phyloP scores from a whole-genome alignment of 129 eudicot species.

The Centella asiatica region DNA sequence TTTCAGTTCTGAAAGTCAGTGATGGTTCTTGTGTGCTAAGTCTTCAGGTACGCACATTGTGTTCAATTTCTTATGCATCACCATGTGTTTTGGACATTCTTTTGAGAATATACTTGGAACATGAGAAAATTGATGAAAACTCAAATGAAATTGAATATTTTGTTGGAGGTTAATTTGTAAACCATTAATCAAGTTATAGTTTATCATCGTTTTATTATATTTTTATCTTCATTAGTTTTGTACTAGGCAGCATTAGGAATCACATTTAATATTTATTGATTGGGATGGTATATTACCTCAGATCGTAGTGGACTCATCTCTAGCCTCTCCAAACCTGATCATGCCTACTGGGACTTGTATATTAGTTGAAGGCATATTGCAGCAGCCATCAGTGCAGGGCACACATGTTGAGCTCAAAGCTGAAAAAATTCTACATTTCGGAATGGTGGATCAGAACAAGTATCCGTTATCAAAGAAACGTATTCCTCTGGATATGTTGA shows the following conservation, averaged over 20 bases:
- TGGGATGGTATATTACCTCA: slow-evolving; percentile 10
- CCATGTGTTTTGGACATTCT: too few relatives aligned
- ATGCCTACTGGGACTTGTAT: slow-evolving; percentile 79
- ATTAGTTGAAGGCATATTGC: slow-evolving; percentile 72
- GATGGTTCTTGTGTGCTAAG: slow-evolving; percentile 70
- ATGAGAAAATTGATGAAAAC: not conserved
- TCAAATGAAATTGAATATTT: too few relatives aligned
- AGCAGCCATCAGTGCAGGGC: slow-evolving; percentile 47
- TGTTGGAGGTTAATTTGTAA: too few relatives aligned
- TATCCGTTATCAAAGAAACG: slow-evolving; percentile 86
- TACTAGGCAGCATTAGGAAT: not conserved
- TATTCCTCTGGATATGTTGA: slow-evolving; percentile 59
- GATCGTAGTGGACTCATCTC: slow-evolving; percentile 67
- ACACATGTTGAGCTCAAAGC: slow-evolving; percentile 64
- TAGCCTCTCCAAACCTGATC: slow-evolving; percentile 53
- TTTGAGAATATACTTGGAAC: not conserved
- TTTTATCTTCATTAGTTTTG: not conserved
- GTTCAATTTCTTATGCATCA: not conserved
- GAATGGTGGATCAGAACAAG: slow-evolving; percentile 58
- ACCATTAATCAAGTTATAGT: too few relatives aligned
- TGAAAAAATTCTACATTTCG: slow-evolving; percentile 66
- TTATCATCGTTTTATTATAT: not conserved
- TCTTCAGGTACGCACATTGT: slow-evolving; percentile 49
- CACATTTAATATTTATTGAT: not conserved
- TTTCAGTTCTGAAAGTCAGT: slow-evolving; percentile 45